Evolutionary conservation across 257 asterid species (phyloP), one percentile per base, ranked within the genome.

Genomic region (Lycium barbarum): DNA sequence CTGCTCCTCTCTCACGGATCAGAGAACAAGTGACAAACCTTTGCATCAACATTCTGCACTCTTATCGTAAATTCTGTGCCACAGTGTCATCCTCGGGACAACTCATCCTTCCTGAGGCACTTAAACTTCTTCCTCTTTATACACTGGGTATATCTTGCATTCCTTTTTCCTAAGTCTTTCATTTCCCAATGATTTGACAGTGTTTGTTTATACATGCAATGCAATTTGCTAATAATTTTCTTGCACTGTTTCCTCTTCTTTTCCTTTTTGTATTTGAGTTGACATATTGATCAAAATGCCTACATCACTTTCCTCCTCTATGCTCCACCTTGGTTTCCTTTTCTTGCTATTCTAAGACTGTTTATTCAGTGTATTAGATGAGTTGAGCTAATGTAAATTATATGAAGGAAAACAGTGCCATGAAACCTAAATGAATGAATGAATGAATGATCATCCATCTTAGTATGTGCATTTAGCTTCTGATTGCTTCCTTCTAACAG

Each of bases 101-200:
- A 86, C 98, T 97, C 84, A 93, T 97, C 84, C 91, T 97, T 88
- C 99, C 99, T 4, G 99, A 97, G 92, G 99, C 98, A 57, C 99
- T 97, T 89, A 97, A 94, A 84, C 85, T 97, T 88, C 87, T 97
- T 93, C 99, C 99, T 83, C 92, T 94, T 54, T 97, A 97, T 87
- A 90, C 97, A 8, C 97, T 95, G 49, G 99, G 99, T 97, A 95
- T 84, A 89, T 82, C 84, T 59, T 81, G 79, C 86, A 62, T 86
- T 85, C 73, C 88, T 83, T 72, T 49, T 51, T 7, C 73, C 72
- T 47, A 53, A 0, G 49, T 33, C 65, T 53, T 78, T 53, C 49
- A 78, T 78, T 53, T 47, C 61, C 81, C 57, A 74, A 53, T 51
- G 47, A 13, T 78, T 78, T 78, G 20, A 51, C 65, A 13, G 26